These are phyloP conservation scores for Kurtzmaniella cleridarum DNA, from an alignment of 805 yeast species.

Conservation along the genomic window DNA sequence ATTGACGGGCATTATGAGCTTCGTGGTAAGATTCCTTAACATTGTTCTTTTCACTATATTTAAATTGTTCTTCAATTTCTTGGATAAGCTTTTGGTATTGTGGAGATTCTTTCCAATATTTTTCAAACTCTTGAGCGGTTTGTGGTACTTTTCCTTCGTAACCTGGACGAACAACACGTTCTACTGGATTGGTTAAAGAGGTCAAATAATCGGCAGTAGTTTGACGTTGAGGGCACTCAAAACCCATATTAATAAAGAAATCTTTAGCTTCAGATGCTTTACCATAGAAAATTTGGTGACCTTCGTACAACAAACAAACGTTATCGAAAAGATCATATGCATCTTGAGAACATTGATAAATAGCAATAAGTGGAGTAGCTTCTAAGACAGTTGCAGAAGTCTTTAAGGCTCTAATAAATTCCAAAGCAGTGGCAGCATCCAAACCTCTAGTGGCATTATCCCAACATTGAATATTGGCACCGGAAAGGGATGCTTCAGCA, in stretches of 20 bases:
- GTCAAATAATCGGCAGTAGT: constrained; percentile 32
- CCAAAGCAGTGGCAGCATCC: constrained; percentile 67
- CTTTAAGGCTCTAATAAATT: constrained; percentile 55
- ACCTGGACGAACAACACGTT: constrained; percentile 31
- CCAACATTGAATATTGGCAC: constrained; percentile 54
- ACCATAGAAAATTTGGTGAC: constrained; percentile 59
- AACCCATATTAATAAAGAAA: constrained; percentile 32
- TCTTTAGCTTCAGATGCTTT: constrained; percentile 45
- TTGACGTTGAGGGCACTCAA: constrained; percentile 35
- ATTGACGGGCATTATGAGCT: constrained; percentile 49
- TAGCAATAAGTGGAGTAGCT: constrained; percentile 57
- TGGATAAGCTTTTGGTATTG: constrained; percentile 12
- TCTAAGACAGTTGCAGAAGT: constrained; percentile 52
- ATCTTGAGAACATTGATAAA: constrained; percentile 65
- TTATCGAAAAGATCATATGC: constrained; percentile 58
- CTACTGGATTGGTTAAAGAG: constrained; percentile 26
- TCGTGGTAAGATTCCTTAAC: constrained; percentile 20
- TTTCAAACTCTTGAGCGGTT: constrained; percentile 21
- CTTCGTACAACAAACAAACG: constrained; percentile 54
- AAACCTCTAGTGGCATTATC: constrained; percentile 70
- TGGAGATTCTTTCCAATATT: constrained; percentile 25
- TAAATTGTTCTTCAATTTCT: constrained; percentile 14
- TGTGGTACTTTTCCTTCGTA: constrained; percentile 23
- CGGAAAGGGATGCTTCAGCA: constrained; percentile 55
- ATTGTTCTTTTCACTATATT: constrained; percentile 6